phyloP scores from a whole-genome alignment of 768 basidiomycete species.

The Mycena venus region DNA sequence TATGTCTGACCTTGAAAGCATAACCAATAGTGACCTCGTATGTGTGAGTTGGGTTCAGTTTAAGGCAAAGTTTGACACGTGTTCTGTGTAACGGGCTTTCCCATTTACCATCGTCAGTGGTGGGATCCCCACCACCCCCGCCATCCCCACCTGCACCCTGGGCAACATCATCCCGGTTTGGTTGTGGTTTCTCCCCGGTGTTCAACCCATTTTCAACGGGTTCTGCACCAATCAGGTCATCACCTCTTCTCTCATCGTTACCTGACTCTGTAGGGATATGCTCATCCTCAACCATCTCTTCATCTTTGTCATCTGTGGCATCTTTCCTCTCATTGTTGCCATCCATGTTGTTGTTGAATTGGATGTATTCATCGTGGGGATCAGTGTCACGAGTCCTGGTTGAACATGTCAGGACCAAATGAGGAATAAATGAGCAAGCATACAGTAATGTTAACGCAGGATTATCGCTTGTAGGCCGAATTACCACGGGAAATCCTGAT shows the following conservation, averaged over 20 bases:
- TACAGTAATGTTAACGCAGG: neutral
- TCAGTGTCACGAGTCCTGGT: neutral
- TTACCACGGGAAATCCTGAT: neutral
- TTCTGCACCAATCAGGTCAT: neutral
- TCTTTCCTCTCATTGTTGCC: neutral
- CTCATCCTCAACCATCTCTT: neutral
- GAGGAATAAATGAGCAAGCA: neutral
- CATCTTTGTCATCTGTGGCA: neutral
- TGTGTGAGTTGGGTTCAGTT: neutral
- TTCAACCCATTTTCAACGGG: neutral
- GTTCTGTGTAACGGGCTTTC: neutral
- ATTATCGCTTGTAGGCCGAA: neutral
- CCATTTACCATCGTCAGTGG: neutral
- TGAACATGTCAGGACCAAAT: neutral
- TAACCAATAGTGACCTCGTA: neutral
- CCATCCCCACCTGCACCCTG: neutral
- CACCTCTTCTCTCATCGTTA: neutral
- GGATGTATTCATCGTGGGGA: neutral
- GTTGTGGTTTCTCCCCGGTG: neutral
- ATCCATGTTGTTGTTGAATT: neutral
- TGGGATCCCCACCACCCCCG: neutral
- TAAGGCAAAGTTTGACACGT: neutral
- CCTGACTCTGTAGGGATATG: neutral
- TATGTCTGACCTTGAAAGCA: neutral
- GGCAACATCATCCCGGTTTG: neutral